These are phyloP conservation scores for Heteromeles arbutifolia DNA, from an alignment of 306 rosid species.

Conservation along the genomic window DNA sequence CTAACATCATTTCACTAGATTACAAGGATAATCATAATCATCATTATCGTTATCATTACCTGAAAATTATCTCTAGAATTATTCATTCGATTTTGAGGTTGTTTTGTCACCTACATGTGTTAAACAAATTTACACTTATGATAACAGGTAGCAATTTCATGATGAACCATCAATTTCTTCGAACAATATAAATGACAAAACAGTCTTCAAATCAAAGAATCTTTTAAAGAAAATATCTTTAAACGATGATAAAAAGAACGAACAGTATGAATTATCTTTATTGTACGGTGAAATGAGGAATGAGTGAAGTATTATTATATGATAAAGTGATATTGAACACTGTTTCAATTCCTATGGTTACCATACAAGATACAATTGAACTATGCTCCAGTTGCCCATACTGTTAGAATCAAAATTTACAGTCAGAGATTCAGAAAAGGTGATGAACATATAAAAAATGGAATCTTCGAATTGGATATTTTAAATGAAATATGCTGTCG, in stretches of 20 bases:
- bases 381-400: conserved; percentile 20
- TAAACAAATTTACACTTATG: too few species aligned
- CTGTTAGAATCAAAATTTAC: conserved; percentile 1
- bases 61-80: too few species aligned
- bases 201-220: too few species aligned
- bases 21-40: not conserved
- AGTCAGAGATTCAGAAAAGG: conserved; percentile 6
- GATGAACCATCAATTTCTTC: too few species aligned
- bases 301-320: not conserved
- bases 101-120: not conserved
- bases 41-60: too few species aligned
- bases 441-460: conserved; percentile 3
- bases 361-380: not conserved
- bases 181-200: too few species aligned
- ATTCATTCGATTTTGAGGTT: too few species aligned
- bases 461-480: conserved; percentile 1
- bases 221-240: too few species aligned
- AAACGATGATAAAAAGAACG: too few species aligned
- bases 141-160: too few species aligned
- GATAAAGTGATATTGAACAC: not conserved
- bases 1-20: not conserved
- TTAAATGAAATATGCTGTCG: conserved; percentile 35
- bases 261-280: too few species aligned
- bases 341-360: not conserved
- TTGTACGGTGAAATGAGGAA: not conserved